Percentiles rank a stretch among this genome's conserved stretches.
Evolutionary conservation across 2,329 filamentous ascomycete genomes (phyloP).

Genomic region (Fusarium keratoplasticum): DNA sequence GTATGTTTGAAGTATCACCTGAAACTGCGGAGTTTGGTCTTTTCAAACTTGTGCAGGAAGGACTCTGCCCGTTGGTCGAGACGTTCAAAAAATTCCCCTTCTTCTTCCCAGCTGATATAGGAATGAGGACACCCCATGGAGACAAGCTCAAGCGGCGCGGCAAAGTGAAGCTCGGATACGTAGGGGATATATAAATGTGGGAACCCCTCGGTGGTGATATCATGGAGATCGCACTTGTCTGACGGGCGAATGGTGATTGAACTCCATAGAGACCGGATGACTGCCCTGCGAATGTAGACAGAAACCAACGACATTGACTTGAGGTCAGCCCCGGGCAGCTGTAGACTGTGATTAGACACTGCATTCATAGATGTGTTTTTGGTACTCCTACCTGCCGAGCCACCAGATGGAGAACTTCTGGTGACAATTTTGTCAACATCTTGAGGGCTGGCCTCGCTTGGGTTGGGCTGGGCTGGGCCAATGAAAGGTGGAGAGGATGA

Average conservation of each 20-base stretch:
- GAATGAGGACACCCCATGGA: neutral
- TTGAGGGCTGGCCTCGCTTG: neutral
- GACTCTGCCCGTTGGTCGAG: neutral
- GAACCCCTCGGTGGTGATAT: neutral
- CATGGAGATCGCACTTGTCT: rapidly evolving
- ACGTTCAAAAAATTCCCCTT: too few species aligned
- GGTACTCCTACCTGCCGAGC: neutral
- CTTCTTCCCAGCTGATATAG: neutral
- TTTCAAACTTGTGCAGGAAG: neutral
- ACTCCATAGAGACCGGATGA: neutral
- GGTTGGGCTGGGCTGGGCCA: too few species aligned
- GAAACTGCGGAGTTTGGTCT: neutral
- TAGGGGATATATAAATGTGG: neutral
- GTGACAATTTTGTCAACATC: neutral
- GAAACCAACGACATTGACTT: neutral
- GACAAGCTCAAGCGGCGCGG: neutral
- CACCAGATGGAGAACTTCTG: neutral
- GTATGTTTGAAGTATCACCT: neutral
- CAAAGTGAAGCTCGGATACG: neutral
- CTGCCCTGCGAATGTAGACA: too few species aligned
- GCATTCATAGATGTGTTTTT: neutral
- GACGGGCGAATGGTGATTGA: neutral
- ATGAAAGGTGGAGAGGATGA: neutral
- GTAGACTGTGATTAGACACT: neutral
- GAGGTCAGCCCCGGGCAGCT: neutral